These are phyloP conservation scores for Angomonas ambiguus DNA, from an alignment of 208 protist species.

Conservation along the genomic window DNA sequence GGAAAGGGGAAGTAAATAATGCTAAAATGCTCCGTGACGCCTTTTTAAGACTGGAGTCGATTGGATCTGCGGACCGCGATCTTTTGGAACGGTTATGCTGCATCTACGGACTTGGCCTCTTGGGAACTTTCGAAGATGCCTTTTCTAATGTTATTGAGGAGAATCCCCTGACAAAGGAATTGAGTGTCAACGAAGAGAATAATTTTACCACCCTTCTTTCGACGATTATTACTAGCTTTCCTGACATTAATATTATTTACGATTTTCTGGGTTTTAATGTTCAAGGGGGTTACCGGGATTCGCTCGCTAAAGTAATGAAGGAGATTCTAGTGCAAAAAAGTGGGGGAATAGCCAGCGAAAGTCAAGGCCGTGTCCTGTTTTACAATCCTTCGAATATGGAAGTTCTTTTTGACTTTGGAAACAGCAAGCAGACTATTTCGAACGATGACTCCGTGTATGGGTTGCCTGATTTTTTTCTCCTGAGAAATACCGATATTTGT, in stretches of 20 bases:
- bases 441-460: constrained; percentile 65
- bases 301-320: constrained; percentile 47
- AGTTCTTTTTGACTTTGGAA: constrained; percentile 70
- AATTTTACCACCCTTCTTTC: constrained; percentile 53
- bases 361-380: constrained; percentile 35
- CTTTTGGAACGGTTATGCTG: constrained; percentile 76
- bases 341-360: constrained; percentile 10
- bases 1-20: constrained; percentile 80
- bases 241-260: constrained; percentile 71
- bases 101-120: constrained; percentile 72
- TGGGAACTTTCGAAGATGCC: constrained; percentile 70
- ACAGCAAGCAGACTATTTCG: constrained; percentile 50
- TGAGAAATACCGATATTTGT: constrained; percentile 57
- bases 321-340: constrained; percentile 31
- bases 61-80: constrained; percentile 60
- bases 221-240: constrained; percentile 54
- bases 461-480: constrained; percentile 75
- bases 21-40: constrained; percentile 75
- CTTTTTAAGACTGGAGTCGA: constrained; percentile 73
- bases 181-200: constrained; percentile 50
- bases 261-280: constrained; percentile 82
- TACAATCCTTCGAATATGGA: constrained; percentile 28
- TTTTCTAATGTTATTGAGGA: constrained; percentile 75
- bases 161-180: constrained; percentile 38
- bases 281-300: constrained; percentile 52